These are phyloP conservation scores for Favolaschia claudopus DNA, from an alignment of 768 basidiomycete species.

Conservation along the genomic window DNA sequence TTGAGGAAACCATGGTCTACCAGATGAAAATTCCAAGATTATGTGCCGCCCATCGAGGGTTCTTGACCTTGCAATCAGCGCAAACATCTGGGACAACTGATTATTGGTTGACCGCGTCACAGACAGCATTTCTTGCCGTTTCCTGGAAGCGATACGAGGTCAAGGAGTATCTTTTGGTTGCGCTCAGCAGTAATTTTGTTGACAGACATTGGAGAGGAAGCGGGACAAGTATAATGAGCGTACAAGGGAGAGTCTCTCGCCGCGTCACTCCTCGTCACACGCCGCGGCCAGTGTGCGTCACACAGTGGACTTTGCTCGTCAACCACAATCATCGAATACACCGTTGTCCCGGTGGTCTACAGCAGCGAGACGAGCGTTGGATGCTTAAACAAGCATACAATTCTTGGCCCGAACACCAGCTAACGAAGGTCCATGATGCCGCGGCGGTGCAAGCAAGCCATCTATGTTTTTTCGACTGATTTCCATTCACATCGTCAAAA, in stretches of 20 bases:
- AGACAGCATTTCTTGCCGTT: slow-evolving; percentile 65
- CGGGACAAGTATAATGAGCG: background rate
- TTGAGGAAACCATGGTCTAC: slow-evolving; percentile 41
- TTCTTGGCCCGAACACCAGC: no score
- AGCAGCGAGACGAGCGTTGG: no score
- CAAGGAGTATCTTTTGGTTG: slow-evolving; percentile 70
- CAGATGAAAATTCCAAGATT: slow-evolving; percentile 92
- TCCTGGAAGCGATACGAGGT: slow-evolving; percentile 75
- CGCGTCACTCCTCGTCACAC: no score
- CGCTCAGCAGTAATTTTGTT: slow-evolving; percentile 71
- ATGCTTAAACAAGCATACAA: no score
- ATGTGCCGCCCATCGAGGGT: slow-evolving; percentile 89
- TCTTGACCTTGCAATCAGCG: slow-evolving; percentile 89
- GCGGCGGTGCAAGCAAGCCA: no score
- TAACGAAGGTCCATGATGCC: no score
- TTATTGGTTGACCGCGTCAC: slow-evolving; percentile 17
- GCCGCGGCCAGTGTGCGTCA: no score
- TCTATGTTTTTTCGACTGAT: background rate
- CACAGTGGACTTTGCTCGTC: no score
- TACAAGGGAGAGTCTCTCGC: no score
- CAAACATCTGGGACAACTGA: slow-evolving; percentile 68
- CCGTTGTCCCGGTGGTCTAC: no score
- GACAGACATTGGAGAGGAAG: slow-evolving; percentile 13
- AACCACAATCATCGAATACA: no score
- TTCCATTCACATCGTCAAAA: no score